These are phyloP conservation scores for Termitomyces sp. DNA, from an alignment of 768 basidiomycete species.

Conservation along the genomic window DNA sequence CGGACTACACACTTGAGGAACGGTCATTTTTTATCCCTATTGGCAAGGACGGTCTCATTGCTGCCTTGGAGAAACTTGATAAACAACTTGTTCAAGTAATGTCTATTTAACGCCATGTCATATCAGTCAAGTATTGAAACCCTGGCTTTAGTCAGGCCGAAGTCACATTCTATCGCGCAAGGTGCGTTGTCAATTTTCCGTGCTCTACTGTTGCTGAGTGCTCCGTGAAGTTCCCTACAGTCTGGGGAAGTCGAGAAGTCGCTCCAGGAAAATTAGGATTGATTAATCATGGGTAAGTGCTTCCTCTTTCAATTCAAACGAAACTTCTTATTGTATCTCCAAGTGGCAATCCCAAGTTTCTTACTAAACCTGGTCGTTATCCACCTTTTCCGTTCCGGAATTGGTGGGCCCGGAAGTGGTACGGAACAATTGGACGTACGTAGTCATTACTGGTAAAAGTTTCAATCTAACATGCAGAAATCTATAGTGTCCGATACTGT, in stretches of 20 bases:
- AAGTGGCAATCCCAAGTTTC: conserved; percentile 70
- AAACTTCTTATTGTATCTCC: neutral
- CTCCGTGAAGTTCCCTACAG: conserved; percentile 40
- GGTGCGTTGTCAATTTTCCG: conserved; percentile 18
- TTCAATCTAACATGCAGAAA: neutral
- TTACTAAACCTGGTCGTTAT: conserved; percentile 73
- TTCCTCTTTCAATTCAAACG: neutral
- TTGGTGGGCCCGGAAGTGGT: conserved; percentile 80
- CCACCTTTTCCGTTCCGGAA: conserved; percentile 71
- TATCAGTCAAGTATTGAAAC: neutral
- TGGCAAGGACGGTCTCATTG: conserved; percentile 57
- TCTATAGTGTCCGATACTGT: conserved; percentile 72
- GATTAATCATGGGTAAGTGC: conserved; percentile 62
- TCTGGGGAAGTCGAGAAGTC: conserved; percentile 69
- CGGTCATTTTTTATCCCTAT: conserved; percentile 71
- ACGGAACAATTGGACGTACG: conserved; percentile 63
- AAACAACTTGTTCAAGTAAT: conserved; percentile 47
- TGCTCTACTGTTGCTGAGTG: neutral
- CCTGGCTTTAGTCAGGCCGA: conserved; percentile 44
- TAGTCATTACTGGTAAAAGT: conserved; percentile 4
- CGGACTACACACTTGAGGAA: conserved; percentile 47
- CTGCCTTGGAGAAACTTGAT: conserved; percentile 68
- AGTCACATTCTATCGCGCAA: conserved; percentile 60
- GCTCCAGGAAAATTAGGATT: conserved; percentile 68
- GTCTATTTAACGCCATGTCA: neutral